Conservation (phyloP, 2,329 filamentous ascomycete species). For the Penicillium sp. region DNA sequence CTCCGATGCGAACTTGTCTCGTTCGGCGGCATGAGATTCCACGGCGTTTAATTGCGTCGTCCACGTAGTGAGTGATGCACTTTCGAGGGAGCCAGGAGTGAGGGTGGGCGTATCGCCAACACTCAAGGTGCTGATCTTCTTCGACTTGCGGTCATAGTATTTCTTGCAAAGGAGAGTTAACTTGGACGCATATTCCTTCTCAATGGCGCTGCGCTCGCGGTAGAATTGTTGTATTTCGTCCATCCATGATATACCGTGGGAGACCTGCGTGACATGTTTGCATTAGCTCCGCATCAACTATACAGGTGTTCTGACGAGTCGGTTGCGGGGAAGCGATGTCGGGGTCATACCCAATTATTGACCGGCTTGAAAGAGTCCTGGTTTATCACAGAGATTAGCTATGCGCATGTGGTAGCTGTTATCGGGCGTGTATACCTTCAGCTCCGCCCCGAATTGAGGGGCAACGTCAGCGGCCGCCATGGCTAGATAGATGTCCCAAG, state of each 20-base stretch:
- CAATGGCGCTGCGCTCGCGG: slow-evolving; percentile 85
- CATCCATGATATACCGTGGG: slow-evolving; percentile 86
- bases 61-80: slow-evolving; percentile 96
- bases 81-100: slow-evolving; percentile 93
- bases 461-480: slow-evolving; percentile 79
- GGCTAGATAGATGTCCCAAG: slow-evolving; percentile 24
- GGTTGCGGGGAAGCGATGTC: slow-evolving; percentile 18
- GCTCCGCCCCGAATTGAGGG: slow-evolving; percentile 86
- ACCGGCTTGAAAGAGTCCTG: slow-evolving; percentile 96
- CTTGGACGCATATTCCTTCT: slow-evolving; percentile 94
- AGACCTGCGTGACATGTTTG: slow-evolving; percentile 51
- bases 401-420: neutral
- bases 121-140: slow-evolving; percentile 79
- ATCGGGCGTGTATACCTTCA: slow-evolving; percentile 64
- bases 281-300: slow-evolving; percentile 18
- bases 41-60: slow-evolving; percentile 86
- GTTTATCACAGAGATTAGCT: slow-evolving; percentile 22
- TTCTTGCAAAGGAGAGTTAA: slow-evolving; percentile 85
- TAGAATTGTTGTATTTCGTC: slow-evolving; percentile 98
- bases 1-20: slow-evolving; percentile 77
- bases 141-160: slow-evolving; percentile 95
- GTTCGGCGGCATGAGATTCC: slow-evolving; percentile 81
- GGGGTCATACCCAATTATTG: slow-evolving; percentile 69
- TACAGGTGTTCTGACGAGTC: slow-evolving; percentile 11
- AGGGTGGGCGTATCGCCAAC: slow-evolving; percentile 90